Evolutionary conservation across 106 monocot genomes (phyloP).

Genomic region (Iris macrosiphon): DNA sequence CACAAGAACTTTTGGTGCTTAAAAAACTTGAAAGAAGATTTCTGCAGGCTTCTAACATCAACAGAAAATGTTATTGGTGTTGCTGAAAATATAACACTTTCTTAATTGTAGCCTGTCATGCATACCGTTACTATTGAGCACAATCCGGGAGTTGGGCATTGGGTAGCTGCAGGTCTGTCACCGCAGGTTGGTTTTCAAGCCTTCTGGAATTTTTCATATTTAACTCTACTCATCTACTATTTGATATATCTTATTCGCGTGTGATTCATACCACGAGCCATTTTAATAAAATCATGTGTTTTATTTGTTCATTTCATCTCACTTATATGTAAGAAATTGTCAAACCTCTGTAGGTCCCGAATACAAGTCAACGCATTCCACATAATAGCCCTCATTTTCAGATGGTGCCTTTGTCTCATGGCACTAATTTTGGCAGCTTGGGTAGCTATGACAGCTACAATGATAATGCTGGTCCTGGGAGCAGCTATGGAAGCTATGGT

Average conservation of each 20-base stretch:
- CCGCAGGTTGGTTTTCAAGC: slow-evolving; percentile 59
- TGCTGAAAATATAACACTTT: background rate
- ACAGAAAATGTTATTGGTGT: too few relatives aligned
- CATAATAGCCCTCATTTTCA: slow-evolving; percentile 63
- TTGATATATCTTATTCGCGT: too few relatives aligned
- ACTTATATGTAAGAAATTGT: too few relatives aligned
- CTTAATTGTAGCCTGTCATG: slow-evolving; percentile 55
- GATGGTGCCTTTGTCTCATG: slow-evolving; percentile 56
- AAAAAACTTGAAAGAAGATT: too few relatives aligned
- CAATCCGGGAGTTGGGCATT: slow-evolving; percentile 85
- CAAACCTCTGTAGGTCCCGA: slow-evolving; percentile 52
- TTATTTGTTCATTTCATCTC: background rate
- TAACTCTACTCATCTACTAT: too few relatives aligned
- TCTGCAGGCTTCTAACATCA: too few relatives aligned
- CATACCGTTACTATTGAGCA: slow-evolving; percentile 71
- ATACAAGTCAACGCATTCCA: slow-evolving; percentile 27
- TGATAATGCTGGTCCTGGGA: slow-evolving; percentile 50
- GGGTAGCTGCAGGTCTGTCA: slow-evolving; percentile 84
- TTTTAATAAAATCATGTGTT: background rate
- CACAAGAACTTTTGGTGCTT: too few relatives aligned
- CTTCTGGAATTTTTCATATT: background rate
- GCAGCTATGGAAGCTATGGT: slow-evolving; percentile 86
- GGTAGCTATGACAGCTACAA: slow-evolving; percentile 87
- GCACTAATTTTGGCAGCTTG: slow-evolving; percentile 76
- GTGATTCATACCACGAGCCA: too few relatives aligned